Conservation (phyloP, 2,329 filamentous ascomycete species). For the Ceratocystis eucalypticola region DNA sequence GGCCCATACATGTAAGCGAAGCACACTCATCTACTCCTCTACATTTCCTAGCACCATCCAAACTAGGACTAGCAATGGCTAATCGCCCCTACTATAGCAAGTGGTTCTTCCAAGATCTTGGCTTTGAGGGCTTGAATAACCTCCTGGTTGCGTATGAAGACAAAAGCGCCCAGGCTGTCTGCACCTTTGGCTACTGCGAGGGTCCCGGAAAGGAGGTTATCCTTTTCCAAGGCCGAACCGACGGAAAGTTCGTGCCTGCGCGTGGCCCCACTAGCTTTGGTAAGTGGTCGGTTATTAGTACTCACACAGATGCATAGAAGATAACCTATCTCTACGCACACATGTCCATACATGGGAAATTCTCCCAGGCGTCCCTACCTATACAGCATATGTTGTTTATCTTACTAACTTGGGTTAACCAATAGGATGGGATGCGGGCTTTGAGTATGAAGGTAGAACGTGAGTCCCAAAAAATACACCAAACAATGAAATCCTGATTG, state of each 20-base stretch:
- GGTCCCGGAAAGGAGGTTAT: conserved; percentile 74
- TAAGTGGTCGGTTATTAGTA: conserved; percentile 30
- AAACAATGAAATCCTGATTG: neutral
- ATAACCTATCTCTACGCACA: neutral
- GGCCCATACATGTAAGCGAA: conserved; percentile 79
- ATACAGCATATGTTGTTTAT: too few relatives aligned
- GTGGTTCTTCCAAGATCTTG: conserved; percentile 78
- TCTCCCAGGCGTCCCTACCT: too few relatives aligned
- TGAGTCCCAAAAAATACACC: conserved; percentile 27
- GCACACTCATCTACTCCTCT: neutral
- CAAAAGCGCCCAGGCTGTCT: conserved; percentile 84
- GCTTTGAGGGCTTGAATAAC: conserved; percentile 77
- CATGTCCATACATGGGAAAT: too few relatives aligned
- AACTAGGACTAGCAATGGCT: too few relatives aligned
- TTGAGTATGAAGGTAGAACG: conserved; percentile 85
- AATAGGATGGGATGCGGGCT: conserved; percentile 91
- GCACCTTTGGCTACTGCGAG: conserved; percentile 84
- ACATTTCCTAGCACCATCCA: too few relatives aligned
- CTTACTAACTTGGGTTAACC: neutral
- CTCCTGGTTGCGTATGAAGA: conserved; percentile 78
- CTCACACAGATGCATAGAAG: neutral
- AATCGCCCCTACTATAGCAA: conserved; percentile 45
- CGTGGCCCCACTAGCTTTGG: conserved; percentile 73
- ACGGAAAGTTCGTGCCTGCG: conserved; percentile 71
- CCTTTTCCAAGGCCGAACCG: conserved; percentile 81